Percentiles rank a stretch among this genome's conserved stretches.
These are phyloP conservation scores for Plasmodium relictum DNA, from an alignment of 169 alveolate species.

Conservation along the genomic window DNA sequence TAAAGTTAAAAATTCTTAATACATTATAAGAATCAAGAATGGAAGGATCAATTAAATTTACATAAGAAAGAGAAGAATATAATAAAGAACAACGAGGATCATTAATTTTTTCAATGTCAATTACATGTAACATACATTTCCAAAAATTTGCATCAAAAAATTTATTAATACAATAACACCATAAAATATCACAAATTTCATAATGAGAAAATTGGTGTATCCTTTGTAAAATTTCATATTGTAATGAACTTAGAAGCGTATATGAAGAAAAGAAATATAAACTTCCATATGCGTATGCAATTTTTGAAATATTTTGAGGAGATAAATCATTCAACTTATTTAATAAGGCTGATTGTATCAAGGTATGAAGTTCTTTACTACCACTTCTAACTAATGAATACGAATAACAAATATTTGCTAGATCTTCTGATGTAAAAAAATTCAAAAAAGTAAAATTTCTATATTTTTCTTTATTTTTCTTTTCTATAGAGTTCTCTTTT, in stretches of 20 bases:
- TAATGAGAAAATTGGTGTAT: slow-evolving; percentile 51
- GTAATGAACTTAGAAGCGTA: slow-evolving; percentile 45
- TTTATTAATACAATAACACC: slow-evolving; percentile 71
- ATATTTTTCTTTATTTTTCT: background rate
- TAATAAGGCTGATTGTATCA: slow-evolving; percentile 52
- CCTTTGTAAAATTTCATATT: slow-evolving; percentile 74
- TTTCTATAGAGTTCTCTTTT: background rate
- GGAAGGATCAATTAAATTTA: slow-evolving; percentile 59
- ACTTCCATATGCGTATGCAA: slow-evolving; percentile 66
- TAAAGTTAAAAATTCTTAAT: slow-evolving; percentile 49
- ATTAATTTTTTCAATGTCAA: slow-evolving; percentile 43
- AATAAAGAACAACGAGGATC: slow-evolving; percentile 66
- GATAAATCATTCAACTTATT: slow-evolving; percentile 49
- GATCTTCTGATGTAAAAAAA: slow-evolving; percentile 47
- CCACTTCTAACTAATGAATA: slow-evolving; percentile 62
- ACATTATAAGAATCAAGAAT: slow-evolving; percentile 60
- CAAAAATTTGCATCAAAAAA: slow-evolving; percentile 49
- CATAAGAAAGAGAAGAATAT: slow-evolving; percentile 56
- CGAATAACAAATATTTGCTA: slow-evolving; percentile 60
- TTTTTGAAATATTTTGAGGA: slow-evolving; percentile 66
- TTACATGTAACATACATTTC: slow-evolving; percentile 51
- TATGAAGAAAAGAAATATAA: slow-evolving; percentile 55
- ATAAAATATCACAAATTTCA: slow-evolving; percentile 64
- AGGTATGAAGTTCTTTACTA: slow-evolving; percentile 51
- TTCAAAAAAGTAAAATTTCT: slow-evolving; percentile 20